Evolutionary conservation across 257 asterid species (phyloP).

Genomic region (Avicennia marina): DNA sequence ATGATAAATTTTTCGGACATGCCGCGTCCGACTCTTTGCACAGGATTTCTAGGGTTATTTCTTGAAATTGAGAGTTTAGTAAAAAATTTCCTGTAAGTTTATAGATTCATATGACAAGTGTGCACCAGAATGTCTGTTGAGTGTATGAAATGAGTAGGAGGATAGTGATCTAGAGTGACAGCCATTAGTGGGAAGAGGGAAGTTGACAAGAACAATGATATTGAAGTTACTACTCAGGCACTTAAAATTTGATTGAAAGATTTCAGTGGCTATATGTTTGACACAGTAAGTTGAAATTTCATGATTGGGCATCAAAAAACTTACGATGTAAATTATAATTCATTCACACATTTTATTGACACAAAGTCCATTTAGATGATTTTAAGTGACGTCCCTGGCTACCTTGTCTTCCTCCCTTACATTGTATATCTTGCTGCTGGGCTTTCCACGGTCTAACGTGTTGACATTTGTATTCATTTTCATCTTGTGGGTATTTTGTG

Average conservation of each 20-base stretch:
- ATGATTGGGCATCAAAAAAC: not conserved
- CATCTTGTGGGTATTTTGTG: not conserved
- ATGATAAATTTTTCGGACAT: too few relatives aligned
- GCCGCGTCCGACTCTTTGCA: too few relatives aligned
- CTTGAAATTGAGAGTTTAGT: too few relatives aligned
- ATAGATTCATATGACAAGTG: too few relatives aligned
- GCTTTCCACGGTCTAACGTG: not conserved
- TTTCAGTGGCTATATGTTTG: not conserved
- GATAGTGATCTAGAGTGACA: too few relatives aligned
- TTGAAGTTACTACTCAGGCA: not conserved
- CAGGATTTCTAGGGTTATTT: too few relatives aligned
- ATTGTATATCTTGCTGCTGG: not conserved
- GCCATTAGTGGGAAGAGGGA: not conserved
- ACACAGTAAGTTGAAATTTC: not conserved
- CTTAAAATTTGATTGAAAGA: not conserved
- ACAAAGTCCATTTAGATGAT: too few relatives aligned
- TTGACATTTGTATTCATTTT: not conserved
- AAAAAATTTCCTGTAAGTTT: too few relatives aligned
- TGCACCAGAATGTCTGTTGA: too few relatives aligned
- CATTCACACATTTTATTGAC: not conserved
- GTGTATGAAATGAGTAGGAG: too few relatives aligned
- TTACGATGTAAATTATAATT: constrained; percentile 1
- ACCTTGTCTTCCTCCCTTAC: not conserved
- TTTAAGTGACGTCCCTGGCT: too few relatives aligned
- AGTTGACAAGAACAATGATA: not conserved